Conservation (phyloP, 225 moss, liverwort and hornwort genomes). For the Rhytidiadelphus loreus region DNA sequence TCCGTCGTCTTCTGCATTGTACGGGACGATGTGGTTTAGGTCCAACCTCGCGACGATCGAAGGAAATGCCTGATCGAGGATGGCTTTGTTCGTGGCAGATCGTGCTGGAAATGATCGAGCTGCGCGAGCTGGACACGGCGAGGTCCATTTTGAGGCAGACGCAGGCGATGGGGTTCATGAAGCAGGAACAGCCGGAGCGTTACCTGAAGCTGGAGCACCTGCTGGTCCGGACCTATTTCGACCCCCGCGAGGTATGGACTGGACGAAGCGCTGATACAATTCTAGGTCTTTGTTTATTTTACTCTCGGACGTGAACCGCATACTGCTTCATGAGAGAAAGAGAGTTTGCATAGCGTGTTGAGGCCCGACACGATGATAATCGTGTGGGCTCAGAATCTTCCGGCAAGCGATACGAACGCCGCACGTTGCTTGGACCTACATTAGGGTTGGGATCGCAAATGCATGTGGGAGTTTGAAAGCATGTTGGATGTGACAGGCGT, state of each 20-base stretch:
- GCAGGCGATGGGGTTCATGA: slow-evolving; percentile 99
- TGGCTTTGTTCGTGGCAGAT: slow-evolving; percentile 36
- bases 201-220: slow-evolving; percentile 96
- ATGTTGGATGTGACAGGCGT: slow-evolving; percentile 50
- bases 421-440: not conserved
- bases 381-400: not conserved
- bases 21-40: not conserved
- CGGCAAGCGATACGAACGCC: not conserved
- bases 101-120: slow-evolving; percentile 99
- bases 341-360: not conserved
- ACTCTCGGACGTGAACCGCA: not conserved
- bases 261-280: not conserved
- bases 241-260: slow-evolving; percentile 88
- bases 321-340: not conserved
- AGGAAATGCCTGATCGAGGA: not conserved
- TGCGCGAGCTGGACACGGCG: slow-evolving; percentile 95
- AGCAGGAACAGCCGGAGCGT: slow-evolving; percentile 98
- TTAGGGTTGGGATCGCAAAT: not conserved
- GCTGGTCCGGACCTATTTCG: slow-evolving; percentile 93
- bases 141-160: slow-evolving; percentile 97
- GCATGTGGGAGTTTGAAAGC: not conserved
- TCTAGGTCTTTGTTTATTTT: not conserved
- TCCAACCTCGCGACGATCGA: not conserved
- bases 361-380: not conserved
- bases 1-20: not conserved